These are phyloP conservation scores for Pholiota adiposa DNA, from an alignment of 1,284 basidiomycete genomes.

Conservation along the genomic window DNA sequence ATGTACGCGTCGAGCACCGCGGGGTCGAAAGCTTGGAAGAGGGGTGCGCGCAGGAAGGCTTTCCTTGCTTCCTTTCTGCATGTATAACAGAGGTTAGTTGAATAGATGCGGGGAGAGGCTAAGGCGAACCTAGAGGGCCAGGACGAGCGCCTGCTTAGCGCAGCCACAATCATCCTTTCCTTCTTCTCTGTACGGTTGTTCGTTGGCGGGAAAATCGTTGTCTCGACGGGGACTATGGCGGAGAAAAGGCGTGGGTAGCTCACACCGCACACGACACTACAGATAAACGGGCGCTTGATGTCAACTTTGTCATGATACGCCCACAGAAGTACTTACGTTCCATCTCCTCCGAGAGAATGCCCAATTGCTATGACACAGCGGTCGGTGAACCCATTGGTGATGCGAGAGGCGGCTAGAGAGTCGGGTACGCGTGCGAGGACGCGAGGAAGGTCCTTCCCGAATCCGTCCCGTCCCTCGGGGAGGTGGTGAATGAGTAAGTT, in stretches of 20 bases:
- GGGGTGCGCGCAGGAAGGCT: slow-evolving; percentile 21
- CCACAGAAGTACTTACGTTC: slow-evolving; percentile 19
- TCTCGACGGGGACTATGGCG: slow-evolving; percentile 24
- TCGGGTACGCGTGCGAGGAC: slow-evolving; percentile 19
- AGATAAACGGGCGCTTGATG: not conserved
- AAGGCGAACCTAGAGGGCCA: slow-evolving; percentile 26
- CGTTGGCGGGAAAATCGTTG: slow-evolving; percentile 25
- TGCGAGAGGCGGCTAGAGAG: not conserved
- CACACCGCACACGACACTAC: slow-evolving; percentile 23
- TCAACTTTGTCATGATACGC: not conserved
- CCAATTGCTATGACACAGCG: slow-evolving; percentile 23
- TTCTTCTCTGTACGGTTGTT: slow-evolving; percentile 7
- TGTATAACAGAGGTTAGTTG: not conserved
- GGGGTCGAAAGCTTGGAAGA: slow-evolving; percentile 27
- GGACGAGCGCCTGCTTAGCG: slow-evolving; percentile 24
- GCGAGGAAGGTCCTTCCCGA: slow-evolving; percentile 19
- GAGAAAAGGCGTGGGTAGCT: slow-evolving; percentile 26
- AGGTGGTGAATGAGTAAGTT: slow-evolving; percentile 28
- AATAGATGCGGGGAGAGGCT: not conserved
- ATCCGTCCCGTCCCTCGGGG: slow-evolving; percentile 17
- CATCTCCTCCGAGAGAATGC: slow-evolving; percentile 29
- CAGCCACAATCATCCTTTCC: slow-evolving; percentile 12
- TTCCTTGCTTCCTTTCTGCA: slow-evolving; percentile 26
- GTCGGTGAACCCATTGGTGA: slow-evolving; percentile 21
- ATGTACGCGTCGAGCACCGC: slow-evolving; percentile 25